Evolutionary conservation across 164 flowering plant species (phyloP).

Genomic region (Tetrastigma voinierianum): DNA sequence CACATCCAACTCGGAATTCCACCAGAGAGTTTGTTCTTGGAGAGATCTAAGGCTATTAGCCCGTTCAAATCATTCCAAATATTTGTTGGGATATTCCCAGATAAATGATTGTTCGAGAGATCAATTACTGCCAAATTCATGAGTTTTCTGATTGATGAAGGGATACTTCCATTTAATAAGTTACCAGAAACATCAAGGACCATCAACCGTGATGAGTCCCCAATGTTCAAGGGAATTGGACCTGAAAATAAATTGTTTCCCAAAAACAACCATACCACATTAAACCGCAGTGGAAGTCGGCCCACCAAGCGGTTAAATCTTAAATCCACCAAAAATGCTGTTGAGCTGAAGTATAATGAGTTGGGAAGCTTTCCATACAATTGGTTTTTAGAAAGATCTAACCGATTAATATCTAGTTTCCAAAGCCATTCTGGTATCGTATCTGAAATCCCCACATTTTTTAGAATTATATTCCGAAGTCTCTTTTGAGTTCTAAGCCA

Average conservation of each 20-base stretch:
- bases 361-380: conserved; percentile 21
- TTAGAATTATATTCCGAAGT: not conserved
- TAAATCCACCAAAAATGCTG: conserved; percentile 1
- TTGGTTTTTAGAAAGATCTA: conserved; percentile 19
- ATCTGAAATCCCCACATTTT: conserved; percentile 18
- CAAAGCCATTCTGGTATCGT: conserved; percentile 23
- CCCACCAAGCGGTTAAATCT: conserved; percentile 19
- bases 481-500: conserved; percentile 30
- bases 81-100: conserved; percentile 21
- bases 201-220: not conserved
- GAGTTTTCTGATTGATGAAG: conserved; percentile 6
- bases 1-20: conserved; percentile 27
- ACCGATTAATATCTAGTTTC: not conserved
- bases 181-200: conserved; percentile 15
- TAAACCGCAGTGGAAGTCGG: conserved; percentile 10
- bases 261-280: not conserved
- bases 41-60: conserved; percentile 13
- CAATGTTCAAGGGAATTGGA: conserved; percentile 16
- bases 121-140: not conserved
- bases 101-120: conserved; percentile 21
- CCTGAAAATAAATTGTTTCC: conserved; percentile 19
- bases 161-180: conserved; percentile 25
- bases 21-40: conserved; percentile 28
- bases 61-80: conserved; percentile 7
- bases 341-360: not conserved